These are phyloP conservation scores for Penicillium silybi DNA, from an alignment of 495 filamentous ascomycete genomes.

Conservation along the genomic window DNA sequence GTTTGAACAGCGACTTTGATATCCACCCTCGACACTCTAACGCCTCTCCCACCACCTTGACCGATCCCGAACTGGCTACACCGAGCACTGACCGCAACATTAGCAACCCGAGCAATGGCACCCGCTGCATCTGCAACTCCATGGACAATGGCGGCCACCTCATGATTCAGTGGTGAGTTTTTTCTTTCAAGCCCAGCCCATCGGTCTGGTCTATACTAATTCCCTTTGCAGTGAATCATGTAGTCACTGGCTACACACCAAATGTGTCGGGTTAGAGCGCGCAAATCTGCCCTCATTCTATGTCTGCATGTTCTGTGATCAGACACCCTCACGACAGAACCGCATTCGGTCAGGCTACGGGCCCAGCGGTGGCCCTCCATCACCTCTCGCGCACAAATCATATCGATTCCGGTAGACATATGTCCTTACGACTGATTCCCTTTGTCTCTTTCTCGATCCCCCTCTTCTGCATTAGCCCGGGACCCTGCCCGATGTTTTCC, in stretches of 20 bases:
- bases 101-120: conserved; percentile 52
- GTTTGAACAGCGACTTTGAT: conserved; percentile 38
- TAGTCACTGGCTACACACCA: conserved; percentile 77
- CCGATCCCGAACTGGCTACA: conserved; percentile 62
- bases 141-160: conserved; percentile 61
- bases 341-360: conserved; percentile 55
- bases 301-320: conserved; percentile 75
- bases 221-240: conserved; percentile 66
- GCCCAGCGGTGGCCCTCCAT: conserved; percentile 43
- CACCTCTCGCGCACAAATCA: conserved; percentile 67
- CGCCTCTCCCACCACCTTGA: conserved; percentile 64
- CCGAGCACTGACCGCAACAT: conserved; percentile 56
- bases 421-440: conserved; percentile 24
- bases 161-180: conserved; percentile 78
- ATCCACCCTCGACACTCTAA: conserved; percentile 36
- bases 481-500: conserved; percentile 13
- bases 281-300: conserved; percentile 67
- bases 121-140: conserved; percentile 71
- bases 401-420: conserved; percentile 39
- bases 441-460: conserved; percentile 19
- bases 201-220: conserved; percentile 9
- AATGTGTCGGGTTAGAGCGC: conserved; percentile 68
- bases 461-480: conserved; percentile 22
- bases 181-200: not conserved
- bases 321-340: conserved; percentile 66